Evolutionary conservation across 306 rosid genomes (phyloP).

Genomic region (Vicia villosa): DNA sequence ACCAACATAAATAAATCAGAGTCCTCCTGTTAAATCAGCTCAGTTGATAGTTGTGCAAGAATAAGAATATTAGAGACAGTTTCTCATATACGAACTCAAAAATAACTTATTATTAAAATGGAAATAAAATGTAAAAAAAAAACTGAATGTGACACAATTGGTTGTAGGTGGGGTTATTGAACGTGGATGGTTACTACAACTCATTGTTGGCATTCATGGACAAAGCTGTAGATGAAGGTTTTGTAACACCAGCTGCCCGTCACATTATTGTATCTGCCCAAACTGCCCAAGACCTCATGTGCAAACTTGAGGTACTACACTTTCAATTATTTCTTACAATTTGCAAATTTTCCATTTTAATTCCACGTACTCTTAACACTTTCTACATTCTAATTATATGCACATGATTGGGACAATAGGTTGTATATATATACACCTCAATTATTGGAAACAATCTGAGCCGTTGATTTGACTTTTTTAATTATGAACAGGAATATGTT

Average conservation of each 20-base stretch:
- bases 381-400: neutral
- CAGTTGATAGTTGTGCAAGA: too few relatives aligned
- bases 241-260: slow-evolving; percentile 92
- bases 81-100: too few relatives aligned
- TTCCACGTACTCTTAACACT: neutral
- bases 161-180: slow-evolving; percentile 84
- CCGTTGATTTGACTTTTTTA: slow-evolving; percentile 31
- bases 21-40: too few relatives aligned
- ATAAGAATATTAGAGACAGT: too few relatives aligned
- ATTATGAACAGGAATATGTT: slow-evolving; percentile 61
- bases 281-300: slow-evolving; percentile 89
- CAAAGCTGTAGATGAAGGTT: slow-evolving; percentile 96
- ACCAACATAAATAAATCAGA: too few relatives aligned
- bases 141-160: neutral
- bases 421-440: neutral
- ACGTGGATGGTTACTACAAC: slow-evolving; percentile 95
- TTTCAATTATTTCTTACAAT: neutral
- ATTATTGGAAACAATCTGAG: slow-evolving; percentile 27
- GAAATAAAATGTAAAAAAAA: neutral
- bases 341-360: neutral
- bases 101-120: neutral
- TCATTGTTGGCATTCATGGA: slow-evolving; percentile 86
- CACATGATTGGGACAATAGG: slow-evolving; percentile 22
- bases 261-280: slow-evolving; percentile 96
- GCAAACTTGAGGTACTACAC: slow-evolving; percentile 78